Evolutionary conservation across 192 early-diverging fungal species (phyloP).

Genomic region (Mortierella claussenii): DNA sequence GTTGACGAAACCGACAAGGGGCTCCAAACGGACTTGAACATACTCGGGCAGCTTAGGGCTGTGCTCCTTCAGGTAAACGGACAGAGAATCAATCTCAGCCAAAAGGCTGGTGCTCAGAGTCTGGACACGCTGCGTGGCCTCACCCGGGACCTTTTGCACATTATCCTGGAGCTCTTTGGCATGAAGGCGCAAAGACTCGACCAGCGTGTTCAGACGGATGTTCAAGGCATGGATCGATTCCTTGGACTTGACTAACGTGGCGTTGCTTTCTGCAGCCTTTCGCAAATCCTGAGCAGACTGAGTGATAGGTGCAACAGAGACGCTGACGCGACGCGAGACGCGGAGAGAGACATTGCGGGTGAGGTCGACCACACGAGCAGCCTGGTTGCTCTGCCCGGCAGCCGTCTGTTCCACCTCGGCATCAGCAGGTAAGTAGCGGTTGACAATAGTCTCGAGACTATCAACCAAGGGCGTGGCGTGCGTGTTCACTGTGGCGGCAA

Average conservation of each 20-base stretch:
- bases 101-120: conserved; percentile 29
- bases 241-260: conserved; percentile 46
- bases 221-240: conserved; percentile 44
- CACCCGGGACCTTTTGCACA: conserved; percentile 32
- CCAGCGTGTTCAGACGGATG: conserved; percentile 28
- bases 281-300: conserved; percentile 38
- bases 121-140: conserved; percentile 47
- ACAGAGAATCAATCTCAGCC: conserved; percentile 53
- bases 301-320: conserved; percentile 34
- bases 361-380: conserved; percentile 47
- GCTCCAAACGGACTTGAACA: conserved; percentile 57
- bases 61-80: conserved; percentile 59
- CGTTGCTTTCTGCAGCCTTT: conserved; percentile 49
- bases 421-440: conserved; percentile 47
- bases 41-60: conserved; percentile 55
- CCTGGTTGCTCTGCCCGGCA: conserved; percentile 46
- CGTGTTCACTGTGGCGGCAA: conserved; percentile 69
- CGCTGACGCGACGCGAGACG: conserved; percentile 46
- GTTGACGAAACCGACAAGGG: conserved; percentile 59
- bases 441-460: conserved; percentile 45
- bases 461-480: conserved; percentile 52
- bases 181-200: conserved; percentile 38
- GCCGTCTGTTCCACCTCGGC: conserved; percentile 28
- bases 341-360: conserved; percentile 44
- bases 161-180: conserved; percentile 55